Percentiles rank a stretch among this genome's conserved stretches.
Conservation (phyloP, 768 basidiomycete species). For the Rhizopogon sp. region DNA sequence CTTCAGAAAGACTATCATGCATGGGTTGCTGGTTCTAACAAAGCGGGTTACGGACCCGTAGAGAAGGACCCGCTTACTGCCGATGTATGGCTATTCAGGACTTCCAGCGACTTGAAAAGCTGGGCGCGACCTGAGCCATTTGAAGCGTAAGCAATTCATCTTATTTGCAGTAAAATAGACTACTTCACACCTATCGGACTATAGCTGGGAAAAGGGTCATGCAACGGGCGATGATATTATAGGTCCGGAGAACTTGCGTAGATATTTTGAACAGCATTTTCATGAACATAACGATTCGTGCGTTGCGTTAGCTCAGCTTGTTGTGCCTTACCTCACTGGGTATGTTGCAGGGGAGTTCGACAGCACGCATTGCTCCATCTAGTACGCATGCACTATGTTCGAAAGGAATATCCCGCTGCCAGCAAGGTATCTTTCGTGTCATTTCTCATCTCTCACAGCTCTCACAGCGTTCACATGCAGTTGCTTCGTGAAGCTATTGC, state of each 20-base stretch:
- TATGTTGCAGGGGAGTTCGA: constrained; percentile 55
- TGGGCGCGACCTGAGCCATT: constrained; percentile 62
- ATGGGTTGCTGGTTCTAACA: constrained; percentile 51
- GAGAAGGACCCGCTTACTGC: constrained; percentile 50
- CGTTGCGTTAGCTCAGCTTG: constrained; percentile 22
- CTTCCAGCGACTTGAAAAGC: constrained; percentile 56
- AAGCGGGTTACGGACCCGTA: constrained; percentile 43
- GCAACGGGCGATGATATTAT: constrained; percentile 63
- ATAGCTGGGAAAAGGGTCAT: constrained; percentile 65
- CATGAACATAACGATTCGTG: constrained; percentile 78
- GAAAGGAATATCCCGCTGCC: constrained; percentile 63
- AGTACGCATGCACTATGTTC: constrained; percentile 71
- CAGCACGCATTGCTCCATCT: constrained; percentile 78
- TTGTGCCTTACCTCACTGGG: background rate
- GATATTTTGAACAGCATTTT: constrained; percentile 85
- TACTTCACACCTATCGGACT: constrained; percentile 1
- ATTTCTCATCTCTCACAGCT: background rate
- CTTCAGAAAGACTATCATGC: constrained; percentile 61
- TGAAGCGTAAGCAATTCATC: constrained; percentile 41
- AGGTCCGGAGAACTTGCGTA: constrained; percentile 66
- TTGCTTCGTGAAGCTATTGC: constrained; percentile 72
- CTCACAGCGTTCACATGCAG: constrained; percentile 31
- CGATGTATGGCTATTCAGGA: constrained; percentile 52
- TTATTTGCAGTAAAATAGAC: background rate
- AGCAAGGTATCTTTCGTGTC: constrained; percentile 44